These are phyloP conservation scores for Fusarium odoratissimum DNA, from an alignment of 2,329 filamentous ascomycete genomes.

Conservation along the genomic window DNA sequence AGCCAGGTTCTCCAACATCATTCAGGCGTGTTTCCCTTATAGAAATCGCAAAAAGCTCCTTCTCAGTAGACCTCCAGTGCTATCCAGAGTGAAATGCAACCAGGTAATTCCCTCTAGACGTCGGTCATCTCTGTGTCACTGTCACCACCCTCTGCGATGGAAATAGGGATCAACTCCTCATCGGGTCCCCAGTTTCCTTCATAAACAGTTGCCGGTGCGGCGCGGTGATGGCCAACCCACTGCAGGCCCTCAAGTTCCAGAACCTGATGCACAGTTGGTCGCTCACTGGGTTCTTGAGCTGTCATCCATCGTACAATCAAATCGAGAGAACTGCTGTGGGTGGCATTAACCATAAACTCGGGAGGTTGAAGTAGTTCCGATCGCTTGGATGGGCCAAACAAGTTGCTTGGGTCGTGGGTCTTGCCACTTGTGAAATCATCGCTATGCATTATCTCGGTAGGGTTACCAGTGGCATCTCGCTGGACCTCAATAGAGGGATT, in stretches of 20 bases:
- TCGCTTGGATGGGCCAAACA: slow-evolving; percentile 61
- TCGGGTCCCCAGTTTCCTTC: slow-evolving; percentile 95
- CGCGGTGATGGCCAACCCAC: slow-evolving; percentile 82
- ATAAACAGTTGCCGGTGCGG: slow-evolving; percentile 91
- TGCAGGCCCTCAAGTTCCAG: slow-evolving; percentile 78
- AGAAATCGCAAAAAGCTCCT: slow-evolving; percentile 39
- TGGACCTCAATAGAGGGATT: slow-evolving; percentile 76
- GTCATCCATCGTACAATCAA: slow-evolving; percentile 91
- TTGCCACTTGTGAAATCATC: slow-evolving; percentile 50
- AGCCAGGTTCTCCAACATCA: slow-evolving; percentile 26
- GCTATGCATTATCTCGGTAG: slow-evolving; percentile 53
- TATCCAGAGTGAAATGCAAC: slow-evolving; percentile 51
- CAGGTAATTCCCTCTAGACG: slow-evolving; percentile 54
- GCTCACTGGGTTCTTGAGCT: slow-evolving; percentile 74
- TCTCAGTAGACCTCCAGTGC: slow-evolving; percentile 33
- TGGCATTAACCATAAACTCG: slow-evolving; percentile 85
- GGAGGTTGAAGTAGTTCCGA: slow-evolving; percentile 73
- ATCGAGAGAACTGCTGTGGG: slow-evolving; percentile 81
- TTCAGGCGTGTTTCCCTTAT: slow-evolving; percentile 33
- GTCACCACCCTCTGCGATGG: slow-evolving; percentile 49
- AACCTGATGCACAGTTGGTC: slow-evolving; percentile 80
- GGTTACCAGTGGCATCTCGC: slow-evolving; percentile 75
- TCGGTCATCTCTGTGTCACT: slow-evolving; percentile 70
- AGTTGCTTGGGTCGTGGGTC: slow-evolving; percentile 49
- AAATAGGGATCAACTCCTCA: slow-evolving; percentile 60